A percentile compares a stretch with the other conserved stretches of the same genome.
phyloP scores from a whole-genome alignment of 192 early-diverging fungal genomes.

The Phlyctochytrium bullatum region DNA sequence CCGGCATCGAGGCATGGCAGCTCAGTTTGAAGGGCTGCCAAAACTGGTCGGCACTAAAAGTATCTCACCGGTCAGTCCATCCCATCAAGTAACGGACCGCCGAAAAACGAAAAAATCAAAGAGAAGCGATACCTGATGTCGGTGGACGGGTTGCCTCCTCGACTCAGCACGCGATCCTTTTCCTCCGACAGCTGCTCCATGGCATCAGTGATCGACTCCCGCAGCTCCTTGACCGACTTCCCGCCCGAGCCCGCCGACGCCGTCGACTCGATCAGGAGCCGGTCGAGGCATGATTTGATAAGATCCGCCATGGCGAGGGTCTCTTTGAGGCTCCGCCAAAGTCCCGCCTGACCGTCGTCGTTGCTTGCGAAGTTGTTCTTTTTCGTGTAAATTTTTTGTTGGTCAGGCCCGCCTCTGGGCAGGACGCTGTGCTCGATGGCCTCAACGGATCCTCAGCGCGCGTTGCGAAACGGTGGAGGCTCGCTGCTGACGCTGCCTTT shows the following conservation, averaged over 20 bases:
- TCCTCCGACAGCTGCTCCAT: slow-evolving; percentile 6
- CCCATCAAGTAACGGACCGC: background rate
- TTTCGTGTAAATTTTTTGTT: too few species aligned
- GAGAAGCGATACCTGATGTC: slow-evolving; percentile 16
- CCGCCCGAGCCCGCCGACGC: background rate
- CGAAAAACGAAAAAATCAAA: background rate
- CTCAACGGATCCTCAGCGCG: too few species aligned
- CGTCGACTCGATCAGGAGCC: slow-evolving; percentile 16
- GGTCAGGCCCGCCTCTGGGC: too few species aligned
- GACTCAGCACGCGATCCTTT: background rate
- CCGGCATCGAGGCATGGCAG: slow-evolving; percentile 25
- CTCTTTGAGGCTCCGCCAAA: too few species aligned
- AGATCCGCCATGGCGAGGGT: slow-evolving; percentile 16
- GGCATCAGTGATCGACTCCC: slow-evolving; percentile 22
- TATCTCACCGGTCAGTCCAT: too few species aligned
- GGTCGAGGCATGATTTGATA: slow-evolving; percentile 14
- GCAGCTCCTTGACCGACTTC: slow-evolving; percentile 15
- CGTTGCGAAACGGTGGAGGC: too few species aligned
- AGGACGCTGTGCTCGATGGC: too few species aligned
- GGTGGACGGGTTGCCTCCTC: background rate
- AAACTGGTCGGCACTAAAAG: slow-evolving; percentile 47
- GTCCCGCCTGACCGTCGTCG: too few species aligned
- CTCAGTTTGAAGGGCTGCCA: slow-evolving; percentile 49
- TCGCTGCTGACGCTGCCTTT: too few species aligned
- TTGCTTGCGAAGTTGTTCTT: too few species aligned